Percentiles rank a stretch among this genome's conserved stretches.
These are phyloP conservation scores for Lichina pygmaea DNA, from an alignment of 495 filamentous ascomycete species.

Conservation along the genomic window DNA sequence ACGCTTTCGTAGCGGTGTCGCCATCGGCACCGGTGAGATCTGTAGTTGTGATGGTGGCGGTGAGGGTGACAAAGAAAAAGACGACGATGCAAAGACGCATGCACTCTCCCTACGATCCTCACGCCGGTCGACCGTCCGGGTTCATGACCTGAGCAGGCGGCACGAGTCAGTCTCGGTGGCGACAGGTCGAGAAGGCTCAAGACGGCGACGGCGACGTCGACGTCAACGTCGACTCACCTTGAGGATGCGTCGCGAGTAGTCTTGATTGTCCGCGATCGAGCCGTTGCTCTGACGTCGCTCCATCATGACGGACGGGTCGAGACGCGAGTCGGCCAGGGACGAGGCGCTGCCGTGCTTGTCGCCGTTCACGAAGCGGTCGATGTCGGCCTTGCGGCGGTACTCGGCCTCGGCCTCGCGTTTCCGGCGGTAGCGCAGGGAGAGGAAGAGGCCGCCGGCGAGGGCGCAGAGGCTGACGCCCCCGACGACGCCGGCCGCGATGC, in stretches of 20 bases:
- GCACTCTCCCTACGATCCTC: no score
- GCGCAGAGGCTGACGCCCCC: slow-evolving; percentile 46
- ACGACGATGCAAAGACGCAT: no score
- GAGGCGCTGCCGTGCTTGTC: slow-evolving; percentile 27
- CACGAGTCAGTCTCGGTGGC: no score
- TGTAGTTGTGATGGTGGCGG: no score
- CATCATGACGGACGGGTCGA: slow-evolving; percentile 65
- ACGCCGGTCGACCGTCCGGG: no score
- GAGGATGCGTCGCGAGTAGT: slow-evolving; percentile 87
- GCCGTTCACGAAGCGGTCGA: slow-evolving; percentile 35
- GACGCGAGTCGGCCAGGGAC: slow-evolving; percentile 52
- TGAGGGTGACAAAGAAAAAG: no score
- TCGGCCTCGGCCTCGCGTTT: slow-evolving; percentile 54
- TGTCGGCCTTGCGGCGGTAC: slow-evolving; percentile 44
- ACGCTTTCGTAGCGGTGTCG: no score
- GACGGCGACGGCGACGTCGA: not conserved
- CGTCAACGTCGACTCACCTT: slow-evolving; percentile 29
- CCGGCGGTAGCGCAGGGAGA: slow-evolving; percentile 49
- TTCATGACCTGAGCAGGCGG: no score
- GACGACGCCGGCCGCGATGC: slow-evolving; percentile 72
- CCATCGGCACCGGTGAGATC: no score
- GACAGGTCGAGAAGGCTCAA: no score
- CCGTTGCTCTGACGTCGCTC: slow-evolving; percentile 79
- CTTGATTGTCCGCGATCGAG: slow-evolving; percentile 92
- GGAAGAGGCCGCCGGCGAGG: slow-evolving; percentile 37